phyloP scores from a whole-genome alignment of 148 eudicot species.

The Diospyros lotus region DNA sequence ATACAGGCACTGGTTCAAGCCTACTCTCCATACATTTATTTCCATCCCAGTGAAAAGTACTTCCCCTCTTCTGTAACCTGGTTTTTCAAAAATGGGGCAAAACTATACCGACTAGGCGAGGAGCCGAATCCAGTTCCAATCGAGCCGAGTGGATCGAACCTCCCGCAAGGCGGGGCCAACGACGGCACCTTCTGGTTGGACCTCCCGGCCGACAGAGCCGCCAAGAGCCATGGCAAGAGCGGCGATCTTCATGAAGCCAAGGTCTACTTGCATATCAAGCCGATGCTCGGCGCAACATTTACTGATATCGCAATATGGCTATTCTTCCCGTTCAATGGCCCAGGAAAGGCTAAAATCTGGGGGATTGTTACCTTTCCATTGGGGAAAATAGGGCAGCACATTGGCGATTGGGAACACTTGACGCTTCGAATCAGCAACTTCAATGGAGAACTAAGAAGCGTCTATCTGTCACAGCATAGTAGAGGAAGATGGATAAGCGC shows the following conservation, averaged over 20 bases:
- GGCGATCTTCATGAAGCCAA: slow-evolving; percentile 22
- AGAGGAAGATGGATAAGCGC: slow-evolving; percentile 26
- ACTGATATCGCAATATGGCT: slow-evolving; percentile 34
- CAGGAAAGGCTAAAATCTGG: slow-evolving; percentile 26
- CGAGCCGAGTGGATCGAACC: slow-evolving; percentile 26
- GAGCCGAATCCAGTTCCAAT: slow-evolving; percentile 25
- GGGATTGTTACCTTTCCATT: slow-evolving; percentile 14
- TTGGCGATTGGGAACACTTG: slow-evolving; percentile 44
- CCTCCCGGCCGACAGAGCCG: slow-evolving; percentile 22
- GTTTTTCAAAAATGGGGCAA: slow-evolving; percentile 34
- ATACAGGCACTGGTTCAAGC: slow-evolving; percentile 22
- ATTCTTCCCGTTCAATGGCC: slow-evolving; percentile 39
- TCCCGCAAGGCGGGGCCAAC: slow-evolving; percentile 30
- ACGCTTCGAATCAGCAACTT: slow-evolving; percentile 35
- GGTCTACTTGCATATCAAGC: slow-evolving; percentile 31
- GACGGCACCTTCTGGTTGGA: slow-evolving; percentile 39
- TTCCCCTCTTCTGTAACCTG: slow-evolving; percentile 30
- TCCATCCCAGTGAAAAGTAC: slow-evolving; percentile 30
- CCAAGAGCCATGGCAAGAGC: slow-evolving; percentile 21
- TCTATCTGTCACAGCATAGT: slow-evolving; percentile 29
- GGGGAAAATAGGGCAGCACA: slow-evolving; percentile 34
- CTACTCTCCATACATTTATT: slow-evolving; percentile 28
- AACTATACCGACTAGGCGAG: slow-evolving; percentile 22
- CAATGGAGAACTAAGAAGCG: slow-evolving; percentile 25
- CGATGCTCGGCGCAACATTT: slow-evolving; percentile 29